A percentile compares a stretch with the other conserved stretches of the same genome.
phyloP scores from a whole-genome alignment of 1,139 yeast species.

The Geotrichum histeridarum region DNA sequence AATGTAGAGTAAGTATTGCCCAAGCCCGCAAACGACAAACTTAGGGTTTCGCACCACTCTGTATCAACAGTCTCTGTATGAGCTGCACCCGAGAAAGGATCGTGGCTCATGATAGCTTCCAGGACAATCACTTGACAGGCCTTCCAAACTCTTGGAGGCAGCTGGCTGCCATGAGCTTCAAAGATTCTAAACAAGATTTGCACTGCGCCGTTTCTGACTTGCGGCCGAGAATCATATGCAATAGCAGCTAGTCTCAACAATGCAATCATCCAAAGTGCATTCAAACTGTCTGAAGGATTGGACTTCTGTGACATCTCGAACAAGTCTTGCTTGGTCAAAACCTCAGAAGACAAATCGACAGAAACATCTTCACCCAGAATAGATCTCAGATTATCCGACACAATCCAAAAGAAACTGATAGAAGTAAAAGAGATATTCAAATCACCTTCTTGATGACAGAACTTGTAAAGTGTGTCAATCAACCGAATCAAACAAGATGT shows the following conservation, averaged over 20 bases:
- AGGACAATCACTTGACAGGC: slow-evolving; percentile 37
- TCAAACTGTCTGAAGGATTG: slow-evolving; percentile 20
- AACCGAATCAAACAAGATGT: slow-evolving; percentile 50
- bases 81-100: slow-evolving; percentile 22
- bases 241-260: slow-evolving; percentile 57
- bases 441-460: slow-evolving; percentile 65
- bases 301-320: slow-evolving; percentile 6
- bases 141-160: slow-evolving; percentile 42
- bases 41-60: slow-evolving; percentile 55
- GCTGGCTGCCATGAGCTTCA: slow-evolving; percentile 63
- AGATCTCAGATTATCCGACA: slow-evolving; percentile 66
- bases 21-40: slow-evolving; percentile 55
- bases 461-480: slow-evolving; percentile 66
- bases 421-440: slow-evolving; percentile 85
- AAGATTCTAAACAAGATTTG: slow-evolving; percentile 82
- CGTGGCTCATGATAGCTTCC: slow-evolving; percentile 34
- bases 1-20: slow-evolving; percentile 49
- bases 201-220: slow-evolving; percentile 82
- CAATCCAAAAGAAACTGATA: slow-evolving; percentile 84
- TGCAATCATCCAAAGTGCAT: slow-evolving; percentile 58
- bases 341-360: slow-evolving; percentile 13
- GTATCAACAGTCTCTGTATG: slow-evolving; percentile 25
- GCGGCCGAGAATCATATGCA: slow-evolving; percentile 61
- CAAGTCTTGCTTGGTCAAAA: slow-evolving; percentile 10
- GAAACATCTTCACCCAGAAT: slow-evolving; percentile 5